These are phyloP conservation scores for Lactifluus volemus DNA, from an alignment of 768 basidiomycete species.

Conservation along the genomic window DNA sequence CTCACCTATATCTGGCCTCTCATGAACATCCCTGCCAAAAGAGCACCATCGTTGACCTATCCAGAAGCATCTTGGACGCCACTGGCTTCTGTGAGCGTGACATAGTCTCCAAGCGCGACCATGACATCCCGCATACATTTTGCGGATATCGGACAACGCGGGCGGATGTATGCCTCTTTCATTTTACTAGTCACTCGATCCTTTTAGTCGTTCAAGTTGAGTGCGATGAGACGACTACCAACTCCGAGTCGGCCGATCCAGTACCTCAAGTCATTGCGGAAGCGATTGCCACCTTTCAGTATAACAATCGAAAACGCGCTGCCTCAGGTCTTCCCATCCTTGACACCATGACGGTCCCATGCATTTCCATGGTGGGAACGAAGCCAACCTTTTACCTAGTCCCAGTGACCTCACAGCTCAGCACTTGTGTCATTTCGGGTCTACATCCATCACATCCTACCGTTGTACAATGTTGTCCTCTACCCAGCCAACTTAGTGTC, in stretches of 20 bases:
- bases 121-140: background rate
- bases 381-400: too few relatives aligned
- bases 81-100: background rate
- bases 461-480: too few relatives aligned
- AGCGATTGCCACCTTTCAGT: constrained; percentile 27
- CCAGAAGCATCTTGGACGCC: background rate
- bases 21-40: background rate
- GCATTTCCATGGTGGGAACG: too few relatives aligned
- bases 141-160: background rate
- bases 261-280: background rate
- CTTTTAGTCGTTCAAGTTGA: background rate
- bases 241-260: background rate
- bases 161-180: background rate
- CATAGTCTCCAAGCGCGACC: background rate
- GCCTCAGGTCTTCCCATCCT: background rate
- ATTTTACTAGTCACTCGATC: background rate
- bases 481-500: too few relatives aligned
- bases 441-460: too few relatives aligned
- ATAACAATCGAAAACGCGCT: background rate
- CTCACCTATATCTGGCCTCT: background rate
- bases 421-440: too few relatives aligned
- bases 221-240: background rate
- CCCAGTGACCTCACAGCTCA: too few relatives aligned
- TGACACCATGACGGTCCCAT: background rate
- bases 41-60: background rate